Base-by-base conservation (phyloP, 352 stramenopile genomes). In the Globisporangium paroecandrum region DNA sequence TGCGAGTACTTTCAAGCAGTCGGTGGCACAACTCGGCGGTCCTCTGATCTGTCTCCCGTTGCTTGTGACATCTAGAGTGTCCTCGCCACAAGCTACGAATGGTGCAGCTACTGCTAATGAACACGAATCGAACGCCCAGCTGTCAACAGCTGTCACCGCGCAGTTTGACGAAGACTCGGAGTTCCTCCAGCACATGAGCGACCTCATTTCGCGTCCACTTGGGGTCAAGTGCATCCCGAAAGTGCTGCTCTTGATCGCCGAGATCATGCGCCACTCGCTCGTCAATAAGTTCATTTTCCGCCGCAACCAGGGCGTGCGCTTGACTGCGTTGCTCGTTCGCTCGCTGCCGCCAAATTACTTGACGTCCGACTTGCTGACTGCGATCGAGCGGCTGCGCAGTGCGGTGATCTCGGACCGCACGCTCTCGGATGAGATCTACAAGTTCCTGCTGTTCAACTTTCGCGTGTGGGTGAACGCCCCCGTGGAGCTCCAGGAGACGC, bases 281-380 rank as follows among this genome's bases (percentile, higher is more conserved):
- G 84, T 94, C 36, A 95, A 95, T 75, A 94, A 95, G 67, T 91
- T 94, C 70, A 92, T 89, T 27, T 95, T 91, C 53, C 82, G 87
- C 58, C 79, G 87, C 38, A 84, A 87, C 61, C 84, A 92, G 75
- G 85, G 83, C 32, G 85, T 95, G 24, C 83, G 83, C 0, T 62
- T 93, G 20, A 89, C 89, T 34, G 81, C 85, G 4, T 49, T 95
- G 51, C 66, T 95, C 15, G 64, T 95, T 46, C 82, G 82, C 1
- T 91, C 85, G 12, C 65, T 95, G 51, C 79, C 87, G 13, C 78
- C 83, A 24, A 56, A 74, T 13, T 94, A 93, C 68, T 69, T 95
- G 57, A 93, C 87, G 2, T 20, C 65, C 0, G 85, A 94, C 62
- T 43, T 95, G 15, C 62, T 94, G 15, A 74, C 81, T n/a, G 74